Percentiles rank a stretch among this genome's conserved stretches.
Conservation (phyloP, 1,284 basidiomycete genomes). For the Sanghuangporus weigelae region DNA sequence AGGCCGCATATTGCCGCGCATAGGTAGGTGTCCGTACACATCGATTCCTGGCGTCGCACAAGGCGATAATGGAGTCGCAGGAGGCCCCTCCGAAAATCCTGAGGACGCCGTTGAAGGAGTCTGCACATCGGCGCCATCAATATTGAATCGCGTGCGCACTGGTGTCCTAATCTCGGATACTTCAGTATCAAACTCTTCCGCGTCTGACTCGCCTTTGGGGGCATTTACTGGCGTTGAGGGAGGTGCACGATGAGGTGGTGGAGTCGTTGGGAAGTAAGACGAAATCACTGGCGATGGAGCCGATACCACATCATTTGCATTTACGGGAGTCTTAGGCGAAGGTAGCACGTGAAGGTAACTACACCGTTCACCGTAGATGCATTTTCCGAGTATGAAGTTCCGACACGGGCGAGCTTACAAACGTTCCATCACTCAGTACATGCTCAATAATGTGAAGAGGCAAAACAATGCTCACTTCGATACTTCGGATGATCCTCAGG, state of each 20-base stretch:
- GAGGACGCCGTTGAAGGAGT: conserved; percentile 7
- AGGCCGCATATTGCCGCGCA: not conserved
- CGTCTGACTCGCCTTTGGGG: not conserved
- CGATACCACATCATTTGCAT: not conserved
- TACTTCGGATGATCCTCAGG: conserved; percentile 21
- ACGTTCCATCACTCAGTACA: not conserved
- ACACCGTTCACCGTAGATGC: conserved; percentile 26
- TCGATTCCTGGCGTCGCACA: not conserved
- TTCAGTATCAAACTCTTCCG: not conserved
- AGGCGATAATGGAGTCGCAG: not conserved
- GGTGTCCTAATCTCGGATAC: not conserved
- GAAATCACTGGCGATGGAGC: not conserved
- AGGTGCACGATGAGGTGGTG: conserved; percentile 4
- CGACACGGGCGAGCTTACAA: conserved; percentile 26
- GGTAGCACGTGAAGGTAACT: conserved; percentile 23
- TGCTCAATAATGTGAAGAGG: not conserved
- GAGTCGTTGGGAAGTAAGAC: not conserved
- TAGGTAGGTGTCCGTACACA: not conserved
- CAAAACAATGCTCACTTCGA: conserved; percentile 19
- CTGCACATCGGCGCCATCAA: not conserved
- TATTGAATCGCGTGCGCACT: not conserved
- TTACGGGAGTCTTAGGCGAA: not conserved
- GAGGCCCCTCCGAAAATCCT: conserved; percentile 1
- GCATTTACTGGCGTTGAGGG: not conserved
- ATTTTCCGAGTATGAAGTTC: conserved; percentile 26